These are phyloP conservation scores for Diaporthe caulivora DNA, from an alignment of 2,329 filamentous ascomycete species.

Conservation along the genomic window DNA sequence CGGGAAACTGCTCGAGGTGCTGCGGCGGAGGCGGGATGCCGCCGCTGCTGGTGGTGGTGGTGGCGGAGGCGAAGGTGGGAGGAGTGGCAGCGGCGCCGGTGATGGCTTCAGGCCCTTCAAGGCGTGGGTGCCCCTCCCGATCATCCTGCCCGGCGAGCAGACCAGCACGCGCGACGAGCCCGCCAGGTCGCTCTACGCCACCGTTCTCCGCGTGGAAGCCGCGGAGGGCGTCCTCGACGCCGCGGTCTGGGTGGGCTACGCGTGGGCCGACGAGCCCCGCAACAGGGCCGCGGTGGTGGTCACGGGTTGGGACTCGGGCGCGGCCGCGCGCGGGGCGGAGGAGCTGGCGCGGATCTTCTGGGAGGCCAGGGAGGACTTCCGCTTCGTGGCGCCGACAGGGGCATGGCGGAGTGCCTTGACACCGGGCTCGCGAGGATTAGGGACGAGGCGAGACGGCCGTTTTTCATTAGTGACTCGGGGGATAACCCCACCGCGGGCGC, in stretches of 20 bases:
- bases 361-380: constrained; percentile 59
- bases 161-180: constrained; percentile 67
- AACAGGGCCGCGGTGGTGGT: constrained; percentile 63
- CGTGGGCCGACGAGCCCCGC: constrained; percentile 67
- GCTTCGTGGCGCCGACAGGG: constrained; percentile 65
- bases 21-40: constrained; percentile 45
- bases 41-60: too few relatives aligned
- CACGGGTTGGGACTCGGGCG: constrained; percentile 61
- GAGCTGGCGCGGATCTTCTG: constrained; percentile 61
- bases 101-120: constrained; percentile 56
- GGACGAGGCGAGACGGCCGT: constrained; percentile 55
- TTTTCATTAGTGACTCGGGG: constrained; percentile 67
- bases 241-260: constrained; percentile 67
- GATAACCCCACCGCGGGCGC: constrained; percentile 69
- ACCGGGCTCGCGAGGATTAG: constrained; percentile 50
- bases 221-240: constrained; percentile 60
- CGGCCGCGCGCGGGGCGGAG: constrained; percentile 56
- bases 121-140: constrained; percentile 64
- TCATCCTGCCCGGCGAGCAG: constrained; percentile 66
- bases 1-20: constrained; percentile 58
- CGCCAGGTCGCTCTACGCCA: constrained; percentile 62
- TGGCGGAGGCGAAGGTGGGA: constrained; percentile 41
- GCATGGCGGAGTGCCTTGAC: constrained; percentile 60
- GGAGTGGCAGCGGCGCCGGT: constrained; percentile 36
- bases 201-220: constrained; percentile 58